Evolutionary conservation across 495 filamentous ascomycete species (phyloP).

Genomic region (Thermochaetoides thermophila): DNA sequence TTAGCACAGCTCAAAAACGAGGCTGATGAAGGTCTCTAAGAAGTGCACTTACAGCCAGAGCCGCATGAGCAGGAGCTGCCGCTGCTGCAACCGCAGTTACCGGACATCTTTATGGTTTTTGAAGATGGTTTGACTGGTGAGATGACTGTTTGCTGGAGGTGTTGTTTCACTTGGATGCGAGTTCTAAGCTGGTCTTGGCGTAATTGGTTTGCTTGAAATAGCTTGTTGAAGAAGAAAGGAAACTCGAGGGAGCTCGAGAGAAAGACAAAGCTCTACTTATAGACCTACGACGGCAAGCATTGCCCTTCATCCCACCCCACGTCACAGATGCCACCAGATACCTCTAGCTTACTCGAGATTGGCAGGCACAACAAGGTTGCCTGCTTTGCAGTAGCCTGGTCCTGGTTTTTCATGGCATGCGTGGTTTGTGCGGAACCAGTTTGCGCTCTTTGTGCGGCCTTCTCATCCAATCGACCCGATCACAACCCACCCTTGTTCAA

Average conservation of each 20-base stretch:
- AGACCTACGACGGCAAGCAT: neutral
- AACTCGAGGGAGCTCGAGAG: neutral
- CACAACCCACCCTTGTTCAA: too few species aligned
- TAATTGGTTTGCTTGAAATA: neutral
- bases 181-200: neutral
- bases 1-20: neutral
- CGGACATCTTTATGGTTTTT: constrained; percentile 28
- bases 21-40: neutral
- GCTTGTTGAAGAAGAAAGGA: neutral
- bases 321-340: neutral
- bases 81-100: constrained; percentile 31
- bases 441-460: constrained; percentile 9
- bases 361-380: too few species aligned
- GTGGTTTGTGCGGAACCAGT: constrained; percentile 6
- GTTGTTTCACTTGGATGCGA: constrained; percentile 8
- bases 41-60: constrained; percentile 23
- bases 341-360: neutral
- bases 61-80: constrained; percentile 24
- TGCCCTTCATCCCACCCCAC: neutral
- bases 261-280: constrained; percentile 1
- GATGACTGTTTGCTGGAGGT: constrained; percentile 1
- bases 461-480: constrained; percentile 1
- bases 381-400: neutral
- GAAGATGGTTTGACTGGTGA: constrained; percentile 8
- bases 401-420: constrained; percentile 1